Conservation (phyloP, 1,139 yeast genomes). For the Zygosaccharomyces pseudobailii region DNA sequence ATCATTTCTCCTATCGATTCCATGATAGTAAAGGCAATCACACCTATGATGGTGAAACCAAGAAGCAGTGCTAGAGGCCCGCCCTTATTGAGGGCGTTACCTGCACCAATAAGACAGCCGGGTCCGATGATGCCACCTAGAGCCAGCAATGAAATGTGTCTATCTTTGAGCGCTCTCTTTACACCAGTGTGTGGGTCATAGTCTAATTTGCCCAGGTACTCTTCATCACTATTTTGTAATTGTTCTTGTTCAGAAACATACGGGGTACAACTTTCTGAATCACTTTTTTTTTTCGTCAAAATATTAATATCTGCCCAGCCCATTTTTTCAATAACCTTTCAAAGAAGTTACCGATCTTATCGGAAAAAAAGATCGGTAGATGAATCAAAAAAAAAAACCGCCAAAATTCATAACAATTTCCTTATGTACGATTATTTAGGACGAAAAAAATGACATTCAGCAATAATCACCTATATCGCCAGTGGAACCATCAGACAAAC, state of each 20-base stretch:
- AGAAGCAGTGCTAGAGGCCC: constrained; percentile 59
- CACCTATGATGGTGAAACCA: constrained; percentile 45
- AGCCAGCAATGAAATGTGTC: constrained; percentile 59
- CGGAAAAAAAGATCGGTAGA: no score
- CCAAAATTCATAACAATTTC: no score
- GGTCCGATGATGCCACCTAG: constrained; percentile 61
- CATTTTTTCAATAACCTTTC: not conserved
- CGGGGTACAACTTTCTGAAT: not conserved
- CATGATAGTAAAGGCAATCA: constrained; percentile 55
- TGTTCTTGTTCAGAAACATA: not conserved
- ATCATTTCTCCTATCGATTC: constrained; percentile 63
- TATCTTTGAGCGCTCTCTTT: constrained; percentile 41
- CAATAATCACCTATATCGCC: no score
- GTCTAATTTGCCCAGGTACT: not conserved
- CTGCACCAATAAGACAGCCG: constrained; percentile 57
- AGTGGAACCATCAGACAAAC: no score
- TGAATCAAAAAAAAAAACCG: no score
- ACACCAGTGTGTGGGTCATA: constrained; percentile 7
- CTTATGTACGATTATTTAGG: no score
- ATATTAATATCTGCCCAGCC: not conserved
- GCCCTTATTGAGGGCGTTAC: constrained; percentile 46
- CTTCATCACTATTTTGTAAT: not conserved
- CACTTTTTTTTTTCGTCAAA: not conserved
- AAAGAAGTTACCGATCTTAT: no score
- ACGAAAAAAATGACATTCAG: no score